Evolutionary conservation across 768 basidiomycete genomes (phyloP).

Genomic region (Peribolospora baueri): DNA sequence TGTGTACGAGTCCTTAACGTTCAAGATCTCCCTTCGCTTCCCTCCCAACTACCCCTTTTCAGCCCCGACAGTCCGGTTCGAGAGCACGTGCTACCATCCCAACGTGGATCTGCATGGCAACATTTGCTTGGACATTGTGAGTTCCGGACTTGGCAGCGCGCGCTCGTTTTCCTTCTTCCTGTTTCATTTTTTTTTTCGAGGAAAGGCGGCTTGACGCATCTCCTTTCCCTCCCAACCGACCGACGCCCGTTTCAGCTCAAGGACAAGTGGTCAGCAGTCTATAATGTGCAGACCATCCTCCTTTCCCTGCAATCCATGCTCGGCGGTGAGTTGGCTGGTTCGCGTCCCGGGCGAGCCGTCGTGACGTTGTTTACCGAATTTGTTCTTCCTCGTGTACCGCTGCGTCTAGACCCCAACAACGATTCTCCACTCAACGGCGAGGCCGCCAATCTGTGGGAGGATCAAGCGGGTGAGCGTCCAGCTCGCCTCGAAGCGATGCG

Average conservation of each 20-base stretch:
- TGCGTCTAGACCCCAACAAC: constrained; percentile 60
- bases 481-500: neutral
- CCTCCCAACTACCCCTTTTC: constrained; percentile 72
- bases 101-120: constrained; percentile 50
- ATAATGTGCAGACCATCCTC: constrained; percentile 72
- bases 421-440: constrained; percentile 72
- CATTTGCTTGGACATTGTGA: constrained; percentile 10
- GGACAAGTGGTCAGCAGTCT: constrained; percentile 87
- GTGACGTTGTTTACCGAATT: neutral
- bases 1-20: constrained; percentile 56
- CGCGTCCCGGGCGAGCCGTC: neutral
- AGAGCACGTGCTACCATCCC: constrained; percentile 62
- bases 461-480: constrained; percentile 30
- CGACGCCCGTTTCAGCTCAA: constrained; percentile 26
- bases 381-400: neutral
- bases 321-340: constrained; percentile 38
- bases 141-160: neutral
- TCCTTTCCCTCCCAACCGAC: neutral
- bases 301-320: constrained; percentile 67
- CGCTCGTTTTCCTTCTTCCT: neutral
- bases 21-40: constrained; percentile 63
- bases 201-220: neutral
- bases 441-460: constrained; percentile 56
- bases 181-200: neutral
- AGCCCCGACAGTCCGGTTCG: constrained; percentile 62